Evolutionary conservation across 306 rosid genomes (phyloP).

Genomic region (Calophaca sinica): DNA sequence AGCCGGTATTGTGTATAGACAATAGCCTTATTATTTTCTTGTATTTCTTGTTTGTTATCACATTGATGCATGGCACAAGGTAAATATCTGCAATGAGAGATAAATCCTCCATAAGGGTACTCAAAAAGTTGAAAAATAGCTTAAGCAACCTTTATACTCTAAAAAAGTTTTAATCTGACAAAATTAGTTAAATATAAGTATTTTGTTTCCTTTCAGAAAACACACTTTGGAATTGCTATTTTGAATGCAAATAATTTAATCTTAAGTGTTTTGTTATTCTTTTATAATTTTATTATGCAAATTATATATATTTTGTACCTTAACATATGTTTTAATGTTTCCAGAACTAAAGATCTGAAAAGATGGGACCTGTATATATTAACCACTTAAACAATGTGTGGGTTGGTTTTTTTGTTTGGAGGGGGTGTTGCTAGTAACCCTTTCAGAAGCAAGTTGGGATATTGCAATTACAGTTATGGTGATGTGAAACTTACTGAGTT

Average conservation of each 20-base stretch:
- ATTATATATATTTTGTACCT: conserved; percentile 19
- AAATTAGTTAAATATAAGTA: not conserved
- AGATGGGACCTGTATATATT: conserved; percentile 4
- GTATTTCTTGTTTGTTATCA: conserved; percentile 20
- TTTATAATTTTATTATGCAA: not conserved
- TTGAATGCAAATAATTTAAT: not conserved
- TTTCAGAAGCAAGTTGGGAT: not conserved
- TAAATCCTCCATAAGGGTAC: too few relatives aligned
- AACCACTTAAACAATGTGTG: not conserved
- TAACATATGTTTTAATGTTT: not conserved
- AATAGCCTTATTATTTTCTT: conserved; percentile 8
- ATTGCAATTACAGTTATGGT: conserved; percentile 25
- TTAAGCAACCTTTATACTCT: too few relatives aligned
- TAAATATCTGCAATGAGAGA: too few relatives aligned
- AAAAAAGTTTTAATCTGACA: too few relatives aligned
- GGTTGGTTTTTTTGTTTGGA: too few relatives aligned
- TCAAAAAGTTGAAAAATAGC: too few relatives aligned
- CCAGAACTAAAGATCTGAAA: not conserved
- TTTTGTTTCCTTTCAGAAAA: conserved; percentile 1
- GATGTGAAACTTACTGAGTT: conserved; percentile 30
- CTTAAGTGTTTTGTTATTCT: not conserved
- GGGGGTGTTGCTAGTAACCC: too few relatives aligned
- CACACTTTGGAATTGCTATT: not conserved
- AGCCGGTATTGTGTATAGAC: conserved; percentile 10
- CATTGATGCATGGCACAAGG: not conserved